Conservation (phyloP, 2,329 filamentous ascomycete species). For the Cercospora citrullina region DNA sequence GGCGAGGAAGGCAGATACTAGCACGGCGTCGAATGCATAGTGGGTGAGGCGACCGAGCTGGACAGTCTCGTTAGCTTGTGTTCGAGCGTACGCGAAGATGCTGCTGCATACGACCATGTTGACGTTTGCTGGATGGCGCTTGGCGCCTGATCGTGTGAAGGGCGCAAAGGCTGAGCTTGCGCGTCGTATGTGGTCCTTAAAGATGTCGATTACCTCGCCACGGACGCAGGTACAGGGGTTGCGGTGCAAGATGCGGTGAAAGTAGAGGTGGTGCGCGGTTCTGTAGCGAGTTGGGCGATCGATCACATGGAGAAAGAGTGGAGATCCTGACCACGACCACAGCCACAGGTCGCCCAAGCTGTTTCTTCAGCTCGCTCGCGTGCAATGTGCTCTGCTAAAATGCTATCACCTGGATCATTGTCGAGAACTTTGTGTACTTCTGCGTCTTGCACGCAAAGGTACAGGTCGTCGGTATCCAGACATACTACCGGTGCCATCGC, state of each 20-base stretch:
- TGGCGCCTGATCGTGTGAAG: constrained; percentile 4
- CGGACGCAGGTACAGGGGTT: neutral
- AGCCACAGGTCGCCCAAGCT: neutral
- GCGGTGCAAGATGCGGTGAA: neutral
- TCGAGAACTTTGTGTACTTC: neutral
- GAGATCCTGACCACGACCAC: neutral
- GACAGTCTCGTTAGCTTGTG: constrained; percentile 45
- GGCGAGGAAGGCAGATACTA: constrained; percentile 93
- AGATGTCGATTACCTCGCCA: neutral
- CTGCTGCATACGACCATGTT: constrained; percentile 10
- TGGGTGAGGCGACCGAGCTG: constrained; percentile 92
- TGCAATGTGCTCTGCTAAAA: neutral
- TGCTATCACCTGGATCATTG: neutral
- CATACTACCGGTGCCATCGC: neutral
- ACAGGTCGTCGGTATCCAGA: neutral
- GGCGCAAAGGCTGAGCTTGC: neutral
- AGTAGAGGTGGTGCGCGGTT: neutral
- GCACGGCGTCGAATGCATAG: constrained; percentile 93
- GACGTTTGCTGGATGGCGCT: neutral
- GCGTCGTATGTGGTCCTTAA: neutral
- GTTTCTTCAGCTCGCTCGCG: neutral
- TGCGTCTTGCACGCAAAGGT: neutral
- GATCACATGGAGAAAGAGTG: constrained; percentile 2
- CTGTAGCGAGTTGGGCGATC: neutral
- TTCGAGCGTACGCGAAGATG: neutral